phyloP scores from a whole-genome alignment of 1,284 basidiomycete genomes.

The Fomitopsis palustris region DNA sequence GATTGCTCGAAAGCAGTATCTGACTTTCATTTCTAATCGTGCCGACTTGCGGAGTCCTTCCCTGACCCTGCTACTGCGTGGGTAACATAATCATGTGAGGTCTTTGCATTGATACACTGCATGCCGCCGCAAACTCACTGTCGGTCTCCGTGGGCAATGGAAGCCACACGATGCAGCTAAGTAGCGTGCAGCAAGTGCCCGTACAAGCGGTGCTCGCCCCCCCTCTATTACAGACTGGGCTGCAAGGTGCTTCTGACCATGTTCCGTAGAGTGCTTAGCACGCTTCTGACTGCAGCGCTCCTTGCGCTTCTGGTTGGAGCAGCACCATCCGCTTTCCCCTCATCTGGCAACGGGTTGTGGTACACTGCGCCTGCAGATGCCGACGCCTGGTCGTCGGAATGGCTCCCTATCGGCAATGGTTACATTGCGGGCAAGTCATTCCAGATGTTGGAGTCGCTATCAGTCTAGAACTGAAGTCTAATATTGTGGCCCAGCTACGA shows the following conservation, averaged over 20 bases:
- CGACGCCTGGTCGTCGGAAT: constrained; percentile 51
- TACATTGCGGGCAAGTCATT: constrained; percentile 54
- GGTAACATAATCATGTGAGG: background rate
- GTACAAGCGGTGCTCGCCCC: constrained; percentile 1
- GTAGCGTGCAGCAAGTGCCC: constrained; percentile 4
- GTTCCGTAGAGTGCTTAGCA: background rate
- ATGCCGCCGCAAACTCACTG: background rate
- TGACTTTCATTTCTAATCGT: background rate
- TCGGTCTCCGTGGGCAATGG: background rate
- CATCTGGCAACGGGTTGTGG: constrained; percentile 73
- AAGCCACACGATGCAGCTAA: background rate
- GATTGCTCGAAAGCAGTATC: background rate
- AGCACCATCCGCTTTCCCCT: constrained; percentile 54
- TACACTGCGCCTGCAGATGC: constrained; percentile 46
- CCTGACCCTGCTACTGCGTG: background rate
- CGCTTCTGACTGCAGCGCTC: constrained; percentile 8
- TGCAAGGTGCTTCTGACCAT: constrained; percentile 8
- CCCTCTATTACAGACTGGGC: background rate
- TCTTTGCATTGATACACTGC: background rate
- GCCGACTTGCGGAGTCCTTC: background rate
- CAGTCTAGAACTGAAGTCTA: background rate
- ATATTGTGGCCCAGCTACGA: constrained; percentile 44
- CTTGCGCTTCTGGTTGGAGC: constrained; percentile 11
- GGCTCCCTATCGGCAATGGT: constrained; percentile 71
- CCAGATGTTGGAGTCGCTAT: background rate